Base-by-base conservation (phyloP, 805 yeast species). In the Yamadazyma scolyti region DNA sequence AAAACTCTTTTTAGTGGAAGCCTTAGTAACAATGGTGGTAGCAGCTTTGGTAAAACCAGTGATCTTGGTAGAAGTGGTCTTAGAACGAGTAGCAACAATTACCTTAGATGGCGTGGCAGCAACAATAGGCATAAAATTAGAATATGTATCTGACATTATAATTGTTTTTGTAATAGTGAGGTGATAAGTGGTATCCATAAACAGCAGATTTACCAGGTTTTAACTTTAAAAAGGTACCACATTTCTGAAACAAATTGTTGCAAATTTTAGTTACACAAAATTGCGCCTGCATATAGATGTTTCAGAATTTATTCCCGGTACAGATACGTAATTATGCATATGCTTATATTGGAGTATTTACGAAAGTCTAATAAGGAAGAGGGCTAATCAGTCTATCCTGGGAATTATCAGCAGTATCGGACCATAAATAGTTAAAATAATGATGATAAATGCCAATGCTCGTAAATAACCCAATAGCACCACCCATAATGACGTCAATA, bases 361-460 rank as follows among this genome's bases (percentile, higher is more conserved):
- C n/a, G n/a, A n/a, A n/a, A n/a, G n/a, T n/a, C n/a, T n/a, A n/a
- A n/a, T n/a, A n/a, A n/a, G n/a, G n/a, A n/a, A n/a, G n/a, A n/a
- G n/a, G n/a, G n/a, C n/a, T n/a, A n/a, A n/a, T n/a, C n/a, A n/a
- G n/a, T n/a, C n/a, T n/a, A n/a, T n/a, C n/a, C n/a, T n/a, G n/a
- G n/a, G n/a, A n/a, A n/a, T n/a, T n/a, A n/a, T 16, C 27, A 25
- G 25, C n/a, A 19, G 7, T 10, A 8, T 19, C 20, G 7, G 25
- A 12, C 7, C 11, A 9, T 10, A n/a, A n/a, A 22, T 6, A 9
- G 11, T 22, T 22, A 14, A 12, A 13, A 13, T 24, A 24, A 20
- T 39, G 47, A 46, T 61, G 60, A 42, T 54, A 64, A 34, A 52
- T 47, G 27, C 37, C 43, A 43, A 58, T 57, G 1, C 65, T 64